phyloP scores from a whole-genome alignment of 1,284 basidiomycete species.

The Irpex sp. region DNA sequence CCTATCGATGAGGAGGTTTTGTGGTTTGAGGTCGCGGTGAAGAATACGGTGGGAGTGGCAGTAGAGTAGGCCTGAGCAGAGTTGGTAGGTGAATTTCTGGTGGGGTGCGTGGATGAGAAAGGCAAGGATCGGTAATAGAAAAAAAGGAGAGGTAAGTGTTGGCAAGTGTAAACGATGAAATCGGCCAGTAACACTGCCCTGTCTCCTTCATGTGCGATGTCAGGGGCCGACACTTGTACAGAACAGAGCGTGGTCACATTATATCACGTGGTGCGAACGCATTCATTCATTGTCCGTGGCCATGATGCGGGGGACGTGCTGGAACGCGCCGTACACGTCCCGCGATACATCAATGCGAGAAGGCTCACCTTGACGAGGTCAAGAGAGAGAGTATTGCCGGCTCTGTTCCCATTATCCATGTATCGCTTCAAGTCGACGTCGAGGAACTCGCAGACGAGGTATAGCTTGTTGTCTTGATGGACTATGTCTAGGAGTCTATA shows the following conservation, averaged over 20 bases:
- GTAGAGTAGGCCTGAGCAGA: constrained; percentile 86
- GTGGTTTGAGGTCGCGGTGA: constrained; percentile 96
- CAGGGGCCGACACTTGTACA: neutral
- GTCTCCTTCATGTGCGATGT: neutral
- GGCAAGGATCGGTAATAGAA: too few species aligned
- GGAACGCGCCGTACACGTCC: too few species aligned
- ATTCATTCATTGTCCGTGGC: neutral
- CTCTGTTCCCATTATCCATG: constrained; percentile 84
- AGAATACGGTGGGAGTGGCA: constrained; percentile 96
- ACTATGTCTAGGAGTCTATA: constrained; percentile 91
- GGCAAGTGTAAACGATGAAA: neutral
- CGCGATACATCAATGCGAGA: neutral
- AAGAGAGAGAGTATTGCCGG: constrained; percentile 65
- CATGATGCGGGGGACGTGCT: too few species aligned
- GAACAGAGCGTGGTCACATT: neutral
- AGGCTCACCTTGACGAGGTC: constrained; percentile 81
- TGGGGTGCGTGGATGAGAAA: too few species aligned
- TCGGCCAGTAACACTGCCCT: neutral
- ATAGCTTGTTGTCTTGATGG: constrained; percentile 95
- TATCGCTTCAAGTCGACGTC: constrained; percentile 95
- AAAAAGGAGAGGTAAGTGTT: neutral
- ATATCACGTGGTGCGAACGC: neutral
- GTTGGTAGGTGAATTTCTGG: constrained; percentile 89
- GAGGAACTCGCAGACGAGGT: constrained; percentile 95
- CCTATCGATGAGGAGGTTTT: constrained; percentile 94